Base-by-base conservation (phyloP, 345 rosid genomes). In the Camelina neglecta region DNA sequence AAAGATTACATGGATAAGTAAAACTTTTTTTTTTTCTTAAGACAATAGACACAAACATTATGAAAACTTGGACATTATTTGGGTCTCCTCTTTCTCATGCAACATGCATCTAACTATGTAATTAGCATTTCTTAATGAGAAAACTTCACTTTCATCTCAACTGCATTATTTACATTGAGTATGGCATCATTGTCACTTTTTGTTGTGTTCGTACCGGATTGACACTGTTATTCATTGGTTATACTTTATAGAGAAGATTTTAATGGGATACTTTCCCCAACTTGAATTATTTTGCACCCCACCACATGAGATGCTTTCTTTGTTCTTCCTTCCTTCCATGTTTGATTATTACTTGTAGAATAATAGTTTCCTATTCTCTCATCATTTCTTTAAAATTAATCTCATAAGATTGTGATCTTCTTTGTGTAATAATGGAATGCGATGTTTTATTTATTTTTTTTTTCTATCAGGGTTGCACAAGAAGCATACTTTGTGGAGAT, bases 251-350 rank as follows among this genome's bases (percentile, higher is more conserved):
- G 45, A 53, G 55, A 26, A 15, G 20, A 47, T 47, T 51, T 57
- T 24, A 33, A 51, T 20, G 68, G 61, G 38, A 60, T 24, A 58
- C 24, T 60, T 12, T 18, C 12, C 42, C 57, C 74, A 58, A 69
- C 48, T 15, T 16, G 18, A 67, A 59, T 59, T 60, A 60, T 68
- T 51, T 60, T 68, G 29, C 49, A 68, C 21, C 74, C 38, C 20
- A 75, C 56, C 75, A 76, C 80, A 70, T 76, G 80, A 65, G 75
- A 62, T 76, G 75, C 79, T 69, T 76, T 60, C 58, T 54, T 69
- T 21, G 35, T 69, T 76, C 59, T 55, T 61, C 13, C 51, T 55
- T 54, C 9, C 50, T 20, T 45, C 75, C 71, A 69, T 62, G 53
- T 56, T 76, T 70, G 60, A 55, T 69, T 69, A 76, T 76, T 69